Evolutionary conservation across 2,329 filamentous ascomycete species (phyloP).

Genomic region (Apiospora phragmitis): DNA sequence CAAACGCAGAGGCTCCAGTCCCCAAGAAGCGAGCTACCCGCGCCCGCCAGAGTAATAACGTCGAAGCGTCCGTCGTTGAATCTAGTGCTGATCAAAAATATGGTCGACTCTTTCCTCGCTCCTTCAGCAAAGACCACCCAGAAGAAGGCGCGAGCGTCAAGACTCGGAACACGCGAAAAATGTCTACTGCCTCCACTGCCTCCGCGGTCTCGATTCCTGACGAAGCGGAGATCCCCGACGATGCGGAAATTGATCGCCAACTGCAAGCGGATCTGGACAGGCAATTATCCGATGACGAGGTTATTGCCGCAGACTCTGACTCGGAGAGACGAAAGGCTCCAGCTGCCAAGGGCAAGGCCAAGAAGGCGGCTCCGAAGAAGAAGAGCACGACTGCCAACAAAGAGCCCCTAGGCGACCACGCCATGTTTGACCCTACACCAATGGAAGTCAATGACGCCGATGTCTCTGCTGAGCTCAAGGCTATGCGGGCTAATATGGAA

Average conservation of each 20-base stretch:
- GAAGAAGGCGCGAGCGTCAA: conserved; percentile 49
- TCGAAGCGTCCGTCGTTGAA: conserved; percentile 40
- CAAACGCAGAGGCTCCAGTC: conserved; percentile 48
- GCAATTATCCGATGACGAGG: conserved; percentile 49
- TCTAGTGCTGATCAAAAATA: conserved; percentile 39
- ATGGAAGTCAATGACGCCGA: conserved; percentile 46
- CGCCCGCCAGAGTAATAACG: conserved; percentile 47
- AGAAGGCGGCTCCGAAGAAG: conserved; percentile 29
- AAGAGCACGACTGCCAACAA: conserved; percentile 21
- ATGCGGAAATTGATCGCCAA: conserved; percentile 66
- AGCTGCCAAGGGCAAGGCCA: conserved; percentile 31
- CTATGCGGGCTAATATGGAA: conserved; percentile 51
- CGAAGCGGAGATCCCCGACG: conserved; percentile 50
- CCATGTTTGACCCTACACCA: conserved; percentile 54
- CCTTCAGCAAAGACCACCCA: conserved; percentile 34
- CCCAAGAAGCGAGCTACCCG: conserved; percentile 60
- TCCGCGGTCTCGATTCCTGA: conserved; percentile 30
- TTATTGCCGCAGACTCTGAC: conserved; percentile 45
- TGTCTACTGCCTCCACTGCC: conserved; percentile 45
- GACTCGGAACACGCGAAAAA: conserved; percentile 45
- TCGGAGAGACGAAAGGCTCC: conserved; percentile 41
- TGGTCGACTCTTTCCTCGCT: conserved; percentile 35
- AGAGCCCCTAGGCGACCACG: conserved; percentile 38
- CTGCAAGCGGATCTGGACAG: conserved; percentile 65
- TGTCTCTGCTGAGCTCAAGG: conserved; percentile 52